Evolutionary conservation across 1,139 yeast species (phyloP), one percentile per base, ranked within the genome.

Genomic region (Geotrichum reessii): DNA sequence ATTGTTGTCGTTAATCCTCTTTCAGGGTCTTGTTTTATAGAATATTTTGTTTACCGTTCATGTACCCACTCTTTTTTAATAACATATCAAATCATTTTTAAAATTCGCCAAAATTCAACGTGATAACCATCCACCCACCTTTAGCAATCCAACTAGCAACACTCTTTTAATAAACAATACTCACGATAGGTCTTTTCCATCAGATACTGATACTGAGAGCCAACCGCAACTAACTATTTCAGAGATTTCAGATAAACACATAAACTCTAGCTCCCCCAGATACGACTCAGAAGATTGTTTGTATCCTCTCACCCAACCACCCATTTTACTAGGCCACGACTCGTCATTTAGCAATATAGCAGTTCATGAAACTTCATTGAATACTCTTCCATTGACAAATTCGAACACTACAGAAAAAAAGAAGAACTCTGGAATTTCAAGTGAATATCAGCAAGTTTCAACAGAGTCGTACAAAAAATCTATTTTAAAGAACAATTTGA

Each of bases 81-180:
- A 14, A 24, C n/a, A 19, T n/a, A 24, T 22, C 24, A 8, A 25
- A 12, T 8, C n/a, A 19, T 7, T 25, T 25, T 25, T 22, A 21
- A 48, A 33, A 22, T 12, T 14, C 28, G 7, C 44, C 55, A 53
- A 46, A 33, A 53, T 53, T 53, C 21, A 19, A 14, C 50, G 27
- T 22, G 21, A 46, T 17, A 37, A 37, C 17, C 40, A 25, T 25
- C 28, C 17, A 50, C 22, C 28, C 52, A 14, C 12, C 49, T 24
- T 25, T 40, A 48, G 52, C 14, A 52, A 12, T 55, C 65, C 64
- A 58, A 63, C 65, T 61, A 50, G 48, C 46, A 58, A 58, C 65
- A 53, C 63, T 63, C 65, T 53, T 63, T 63, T 61, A 52, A 27
- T 14, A 12, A 49, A n/a, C 47, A 21, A 22, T 7, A 31, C 57